Percentiles rank a stretch among this genome's conserved stretches.
These are phyloP conservation scores for Thyridium curvatum DNA, from an alignment of 2,329 filamentous ascomycete genomes.

Conservation along the genomic window DNA sequence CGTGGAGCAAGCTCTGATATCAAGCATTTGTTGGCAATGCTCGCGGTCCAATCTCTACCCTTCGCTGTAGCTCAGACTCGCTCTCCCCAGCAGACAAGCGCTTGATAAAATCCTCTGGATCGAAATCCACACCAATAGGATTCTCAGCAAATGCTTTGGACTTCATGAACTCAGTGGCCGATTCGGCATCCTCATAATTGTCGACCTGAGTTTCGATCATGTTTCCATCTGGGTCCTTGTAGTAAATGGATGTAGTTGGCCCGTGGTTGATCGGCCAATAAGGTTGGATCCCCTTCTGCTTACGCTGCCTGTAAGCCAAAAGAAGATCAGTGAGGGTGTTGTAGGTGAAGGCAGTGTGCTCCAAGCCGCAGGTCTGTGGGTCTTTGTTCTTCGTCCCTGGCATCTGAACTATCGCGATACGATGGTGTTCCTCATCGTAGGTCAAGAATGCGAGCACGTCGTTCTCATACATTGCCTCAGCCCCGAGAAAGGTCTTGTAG, in stretches of 20 bases:
- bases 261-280: constrained; percentile 40
- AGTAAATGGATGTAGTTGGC: constrained; percentile 39
- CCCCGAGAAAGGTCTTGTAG: constrained; percentile 30
- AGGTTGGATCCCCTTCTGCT: constrained; percentile 27
- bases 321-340: constrained; percentile 25
- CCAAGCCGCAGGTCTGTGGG: constrained; percentile 20
- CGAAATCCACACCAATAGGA: constrained; percentile 15
- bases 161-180: constrained; percentile 31
- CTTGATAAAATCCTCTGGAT: constrained; percentile 7
- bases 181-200: constrained; percentile 28
- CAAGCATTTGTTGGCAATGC: too few species aligned
- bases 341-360: constrained; percentile 36
- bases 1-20: too few species aligned
- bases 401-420: constrained; percentile 28
- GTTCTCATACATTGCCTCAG: constrained; percentile 15
- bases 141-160: constrained; percentile 28
- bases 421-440: constrained; percentile 42
- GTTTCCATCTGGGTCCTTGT: constrained; percentile 42
- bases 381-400: constrained; percentile 15
- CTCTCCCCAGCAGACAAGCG: constrained; percentile 10
- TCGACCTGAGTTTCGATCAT: constrained; percentile 39
- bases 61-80: constrained; percentile 16
- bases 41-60: constrained; percentile 15
- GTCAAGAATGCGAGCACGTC: constrained; percentile 26
- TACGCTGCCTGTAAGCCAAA: constrained; percentile 26